Evolutionary conservation across 495 filamentous ascomycete genomes (phyloP).

Genomic region (Aspergillus affinis): DNA sequence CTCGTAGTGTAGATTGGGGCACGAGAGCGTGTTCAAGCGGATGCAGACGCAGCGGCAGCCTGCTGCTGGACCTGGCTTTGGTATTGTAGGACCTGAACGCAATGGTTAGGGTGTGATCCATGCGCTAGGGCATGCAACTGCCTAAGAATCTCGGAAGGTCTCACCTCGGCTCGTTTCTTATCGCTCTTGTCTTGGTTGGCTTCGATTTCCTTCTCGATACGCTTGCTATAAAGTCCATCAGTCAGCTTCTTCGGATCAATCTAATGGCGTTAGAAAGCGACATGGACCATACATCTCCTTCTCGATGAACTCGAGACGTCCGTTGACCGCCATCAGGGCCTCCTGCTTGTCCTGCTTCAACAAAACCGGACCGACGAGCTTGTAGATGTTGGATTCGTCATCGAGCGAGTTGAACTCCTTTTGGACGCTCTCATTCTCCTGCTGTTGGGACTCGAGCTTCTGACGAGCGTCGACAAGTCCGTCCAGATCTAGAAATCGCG

Average conservation of each 20-base stretch:
- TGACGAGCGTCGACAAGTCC: conserved; percentile 76
- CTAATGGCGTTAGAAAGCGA: not conserved
- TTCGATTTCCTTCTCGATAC: conserved; percentile 78
- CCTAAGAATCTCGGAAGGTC: not conserved
- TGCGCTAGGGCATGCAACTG: not conserved
- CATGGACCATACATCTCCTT: conserved; percentile 76
- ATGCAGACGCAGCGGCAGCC: conserved; percentile 36
- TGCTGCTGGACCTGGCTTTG: conserved; percentile 44
- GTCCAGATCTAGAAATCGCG: conserved; percentile 64
- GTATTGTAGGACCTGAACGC: conserved; percentile 42
- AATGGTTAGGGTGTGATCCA: conserved; percentile 15
- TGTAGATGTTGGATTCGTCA: conserved; percentile 87
- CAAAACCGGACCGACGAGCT: conserved; percentile 87
- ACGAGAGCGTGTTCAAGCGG: conserved; percentile 24
- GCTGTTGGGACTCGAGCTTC: conserved; percentile 88
- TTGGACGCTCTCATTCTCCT: conserved; percentile 88
- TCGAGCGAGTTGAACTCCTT: conserved; percentile 83
- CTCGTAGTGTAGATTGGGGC: not conserved
- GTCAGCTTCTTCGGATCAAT: not conserved
- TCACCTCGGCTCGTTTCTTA: conserved; percentile 71
- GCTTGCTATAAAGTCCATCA: conserved; percentile 54
- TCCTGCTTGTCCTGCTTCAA: conserved; percentile 91
- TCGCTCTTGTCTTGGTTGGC: conserved; percentile 80
- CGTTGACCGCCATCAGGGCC: conserved; percentile 84
- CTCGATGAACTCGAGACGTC: conserved; percentile 85